Evolutionary conservation across 257 asterid species (phyloP).

Genomic region (Gentiana straminea): DNA sequence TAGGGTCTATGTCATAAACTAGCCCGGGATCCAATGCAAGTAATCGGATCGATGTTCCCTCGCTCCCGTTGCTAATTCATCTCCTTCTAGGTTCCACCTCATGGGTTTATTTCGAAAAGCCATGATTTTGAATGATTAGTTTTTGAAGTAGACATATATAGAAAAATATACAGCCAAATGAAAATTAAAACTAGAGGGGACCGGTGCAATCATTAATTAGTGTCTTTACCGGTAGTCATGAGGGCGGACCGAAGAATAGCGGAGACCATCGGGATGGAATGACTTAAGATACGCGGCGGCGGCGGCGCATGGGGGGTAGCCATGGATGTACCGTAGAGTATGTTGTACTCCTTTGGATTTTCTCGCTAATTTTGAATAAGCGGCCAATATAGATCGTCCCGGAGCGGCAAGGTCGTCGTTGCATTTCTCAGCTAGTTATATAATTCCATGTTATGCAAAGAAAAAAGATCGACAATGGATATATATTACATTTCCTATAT

Average conservation of each 20-base stretch:
- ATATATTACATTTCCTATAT: too few species aligned
- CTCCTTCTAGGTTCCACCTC: conserved; percentile 31
- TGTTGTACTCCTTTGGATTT: conserved; percentile 22
- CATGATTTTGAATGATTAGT: too few species aligned
- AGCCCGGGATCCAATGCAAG: conserved; percentile 66
- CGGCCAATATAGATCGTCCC: conserved; percentile 49
- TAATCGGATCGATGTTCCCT: conserved; percentile 43
- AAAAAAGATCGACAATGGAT: too few species aligned
- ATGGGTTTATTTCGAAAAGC: conserved; percentile 37
- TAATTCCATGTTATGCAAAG: too few species aligned
- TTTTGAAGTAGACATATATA: too few species aligned
- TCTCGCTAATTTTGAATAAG: conserved; percentile 32
- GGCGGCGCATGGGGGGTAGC: conserved; percentile 71
- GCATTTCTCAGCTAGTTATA: too few species aligned
- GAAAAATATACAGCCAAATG: too few species aligned
- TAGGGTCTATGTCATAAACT: conserved; percentile 31
- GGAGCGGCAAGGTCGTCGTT: too few species aligned
- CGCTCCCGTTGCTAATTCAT: conserved; percentile 50
- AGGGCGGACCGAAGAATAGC: conserved; percentile 83
- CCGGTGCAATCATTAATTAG: too few species aligned
- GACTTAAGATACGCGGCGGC: conserved; percentile 76
- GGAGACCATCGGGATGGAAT: conserved; percentile 70
- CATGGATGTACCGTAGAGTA: conserved; percentile 87
- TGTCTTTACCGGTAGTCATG: conserved; percentile 63
- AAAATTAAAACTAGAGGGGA: too few species aligned